Percentiles rank a stretch among this genome's conserved stretches.
These are phyloP conservation scores for Phytophthora macrochlamydospora DNA, from an alignment of 352 stramenopile genomes.

Conservation along the genomic window DNA sequence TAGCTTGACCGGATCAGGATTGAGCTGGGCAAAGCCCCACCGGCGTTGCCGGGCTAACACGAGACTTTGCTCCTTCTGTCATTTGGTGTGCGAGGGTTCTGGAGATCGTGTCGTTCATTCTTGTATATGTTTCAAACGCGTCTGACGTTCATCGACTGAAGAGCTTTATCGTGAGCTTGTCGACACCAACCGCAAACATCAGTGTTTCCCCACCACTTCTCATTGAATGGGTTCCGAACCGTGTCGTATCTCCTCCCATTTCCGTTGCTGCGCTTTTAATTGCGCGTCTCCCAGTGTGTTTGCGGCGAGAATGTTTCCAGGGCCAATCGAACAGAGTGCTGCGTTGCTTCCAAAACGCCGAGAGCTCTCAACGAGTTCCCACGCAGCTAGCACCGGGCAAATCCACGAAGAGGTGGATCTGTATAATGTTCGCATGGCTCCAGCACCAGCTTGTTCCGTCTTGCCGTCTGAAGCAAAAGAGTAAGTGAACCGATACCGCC, in stretches of 20 bases:
- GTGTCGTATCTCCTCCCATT: not conserved
- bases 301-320: not conserved
- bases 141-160: constrained; percentile 1
- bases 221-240: constrained; percentile 6
- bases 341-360: not conserved
- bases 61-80: not conserved
- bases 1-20: not conserved
- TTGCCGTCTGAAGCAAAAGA: no score
- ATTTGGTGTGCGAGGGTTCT: not conserved
- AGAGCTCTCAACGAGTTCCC: not conserved
- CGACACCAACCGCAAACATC: constrained; percentile 1
- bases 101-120: not conserved
- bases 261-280: not conserved
- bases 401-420: not conserved
- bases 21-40: not conserved
- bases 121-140: not conserved
- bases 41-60: not conserved
- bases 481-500: no score
- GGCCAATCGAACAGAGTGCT: not conserved
- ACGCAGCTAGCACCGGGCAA: constrained; percentile 3
- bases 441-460: no score
- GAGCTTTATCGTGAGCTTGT: not conserved
- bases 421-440: not conserved
- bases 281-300: not conserved
- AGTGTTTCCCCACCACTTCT: constrained; percentile 5